Percentiles rank a stretch among this genome's conserved stretches.
These are phyloP conservation scores for Oryza meyeriana DNA, from an alignment of 176 grass and related monocot species.

Conservation along the genomic window DNA sequence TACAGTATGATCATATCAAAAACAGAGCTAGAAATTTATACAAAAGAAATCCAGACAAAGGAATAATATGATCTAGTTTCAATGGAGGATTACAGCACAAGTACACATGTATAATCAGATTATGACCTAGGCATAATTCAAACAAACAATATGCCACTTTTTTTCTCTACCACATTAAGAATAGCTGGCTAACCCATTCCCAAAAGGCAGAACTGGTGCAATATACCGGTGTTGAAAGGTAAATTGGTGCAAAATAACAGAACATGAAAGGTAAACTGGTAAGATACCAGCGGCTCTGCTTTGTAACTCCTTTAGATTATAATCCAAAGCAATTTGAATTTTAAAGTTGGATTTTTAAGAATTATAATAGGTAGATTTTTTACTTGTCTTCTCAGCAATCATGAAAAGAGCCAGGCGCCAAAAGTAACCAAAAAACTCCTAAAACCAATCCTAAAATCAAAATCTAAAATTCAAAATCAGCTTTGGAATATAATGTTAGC, in stretches of 20 bases:
- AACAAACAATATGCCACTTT: background rate
- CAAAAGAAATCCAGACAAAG: background rate
- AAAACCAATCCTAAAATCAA: no score
- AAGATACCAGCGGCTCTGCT: no score
- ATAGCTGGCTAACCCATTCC: background rate
- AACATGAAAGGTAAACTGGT: no score
- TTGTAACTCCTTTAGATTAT: no score
- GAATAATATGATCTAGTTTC: slow-evolving; percentile 5
- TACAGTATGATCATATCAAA: background rate
- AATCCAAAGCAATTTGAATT: no score
- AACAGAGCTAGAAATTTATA: background rate
- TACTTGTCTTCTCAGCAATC: no score
- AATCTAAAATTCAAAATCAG: no score
- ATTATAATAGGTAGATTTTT: no score
- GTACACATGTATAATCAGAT: background rate
- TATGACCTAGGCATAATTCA: background rate
- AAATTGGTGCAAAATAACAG: background rate
- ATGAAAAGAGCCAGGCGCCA: no score
- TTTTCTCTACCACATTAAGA: background rate
- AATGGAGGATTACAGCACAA: background rate
- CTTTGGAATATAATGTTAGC: no score
- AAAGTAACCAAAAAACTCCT: no score
- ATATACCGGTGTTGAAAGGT: background rate
- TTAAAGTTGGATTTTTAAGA: no score
- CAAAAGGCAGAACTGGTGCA: background rate